Conservation (phyloP, 2,329 filamentous ascomycete species). For the Curvularia hawaiiensis region DNA sequence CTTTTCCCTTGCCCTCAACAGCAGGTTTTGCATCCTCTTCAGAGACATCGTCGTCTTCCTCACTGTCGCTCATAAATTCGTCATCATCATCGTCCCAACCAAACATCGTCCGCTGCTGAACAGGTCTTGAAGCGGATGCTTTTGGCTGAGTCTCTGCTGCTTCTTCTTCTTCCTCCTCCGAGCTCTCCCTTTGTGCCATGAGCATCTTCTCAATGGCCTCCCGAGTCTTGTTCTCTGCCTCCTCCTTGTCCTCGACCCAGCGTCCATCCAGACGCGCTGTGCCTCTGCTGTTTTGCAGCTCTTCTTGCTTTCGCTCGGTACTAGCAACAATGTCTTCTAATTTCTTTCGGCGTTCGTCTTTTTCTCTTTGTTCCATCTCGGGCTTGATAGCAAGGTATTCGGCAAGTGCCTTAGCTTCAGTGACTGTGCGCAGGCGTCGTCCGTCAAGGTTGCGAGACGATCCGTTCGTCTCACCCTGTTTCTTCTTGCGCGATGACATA, state of each 20-base stretch:
- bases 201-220: constrained; percentile 68
- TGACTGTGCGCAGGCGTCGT: constrained; percentile 85
- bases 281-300: constrained; percentile 76
- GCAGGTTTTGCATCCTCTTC: constrained; percentile 39
- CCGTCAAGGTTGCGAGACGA: constrained; percentile 95
- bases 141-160: constrained; percentile 32
- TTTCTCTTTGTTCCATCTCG: constrained; percentile 94
- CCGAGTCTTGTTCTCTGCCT: constrained; percentile 80
- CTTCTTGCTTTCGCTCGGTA: constrained; percentile 81
- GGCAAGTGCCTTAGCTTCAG: constrained; percentile 91
- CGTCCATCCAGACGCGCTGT: constrained; percentile 74
- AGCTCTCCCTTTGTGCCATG: constrained; percentile 52
- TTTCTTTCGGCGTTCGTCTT: constrained; percentile 79
- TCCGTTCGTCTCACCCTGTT: constrained; percentile 80
- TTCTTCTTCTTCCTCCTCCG: constrained; percentile 34
- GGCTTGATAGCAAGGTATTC: constrained; percentile 96
- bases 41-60: constrained; percentile 51
- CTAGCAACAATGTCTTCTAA: constrained; percentile 90
- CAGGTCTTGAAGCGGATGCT: constrained; percentile 34
- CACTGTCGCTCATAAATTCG: constrained; percentile 52
- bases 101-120: constrained; percentile 62
- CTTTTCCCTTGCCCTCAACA: constrained; percentile 52
- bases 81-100: constrained; percentile 79
- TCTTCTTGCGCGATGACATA: constrained; percentile 96
- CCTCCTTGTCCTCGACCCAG: constrained; percentile 95